Base-by-base conservation (phyloP, 2,329 filamentous ascomycete species). In the Ampelomyces quisqualis region DNA sequence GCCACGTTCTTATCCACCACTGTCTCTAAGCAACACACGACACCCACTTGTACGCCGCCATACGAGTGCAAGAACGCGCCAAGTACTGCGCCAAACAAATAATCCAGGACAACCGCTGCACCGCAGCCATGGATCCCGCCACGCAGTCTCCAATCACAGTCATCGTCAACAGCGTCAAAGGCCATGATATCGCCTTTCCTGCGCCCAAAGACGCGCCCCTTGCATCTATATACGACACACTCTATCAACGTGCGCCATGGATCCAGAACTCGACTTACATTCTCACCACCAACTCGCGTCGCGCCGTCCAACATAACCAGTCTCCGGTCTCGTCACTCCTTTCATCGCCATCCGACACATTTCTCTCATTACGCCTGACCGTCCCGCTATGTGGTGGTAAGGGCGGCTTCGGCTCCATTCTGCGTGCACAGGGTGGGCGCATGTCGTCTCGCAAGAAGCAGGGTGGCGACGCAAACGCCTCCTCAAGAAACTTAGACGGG, bases 371-470 rank as follows among this genome's bases (percentile, higher is more conserved):
- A 3, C 88, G 90, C 38, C 81, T 98, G 20, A 85, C 83, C 5
- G 76, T 85, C 2, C 86, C 86, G 5, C 73, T 96, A 26, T 87
- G 85, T 56, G 93, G 94, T 73, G 94, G 94, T 65, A 98, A 98
- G 67, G 93, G 93, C 69, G 93, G 93, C 61, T 98, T 98, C 66
- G 93, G 93, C 38, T 97, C 91, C 2, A 94, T 98, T 69, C 82
- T 98, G 24, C 88, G 94, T 63, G 93, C 94, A 0, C 93, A 93
- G 3, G 93, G 94, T 64, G 93, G 94, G 27, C 91, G 94, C 73
- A 98, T 98, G 93, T 95, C 90, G 2, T 91, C 88, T n/a, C 82
- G 84, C 56, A 94, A 91, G 77, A 85, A 85, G 61, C 85, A 85
- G 40, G 82, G 87, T 57, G 84, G 82, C 38, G 89, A 95, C 24